Base-by-base conservation (phyloP, 2,329 filamentous ascomycete genomes). In the Ceratocystis destructans region DNA sequence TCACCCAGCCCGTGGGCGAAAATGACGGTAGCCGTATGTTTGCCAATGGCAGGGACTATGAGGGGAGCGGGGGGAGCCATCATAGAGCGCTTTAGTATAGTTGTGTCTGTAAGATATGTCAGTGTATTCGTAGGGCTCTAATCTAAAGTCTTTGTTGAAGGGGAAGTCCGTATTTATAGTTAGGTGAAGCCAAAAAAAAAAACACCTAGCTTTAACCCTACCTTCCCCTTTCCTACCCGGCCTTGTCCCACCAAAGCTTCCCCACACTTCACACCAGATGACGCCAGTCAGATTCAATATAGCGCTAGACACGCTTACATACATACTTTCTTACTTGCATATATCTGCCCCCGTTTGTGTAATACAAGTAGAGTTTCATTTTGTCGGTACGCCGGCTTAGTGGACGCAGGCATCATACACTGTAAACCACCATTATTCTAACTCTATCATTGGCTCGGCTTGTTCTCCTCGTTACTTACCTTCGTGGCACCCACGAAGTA, bases 1-100 rank as follows among this genome's bases (percentile, higher is more conserved):
- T 97, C 94, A 69, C 94, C 94, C 48, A 99, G 80, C 15, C 94
- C 94, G 75, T 99, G 94, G 64, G 89, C 82, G 76, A 96, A 91
- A 72, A 99, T 97, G 72, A 97, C 88, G 2, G 93, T 96, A 28
- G 91, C 91, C 46, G 94, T 96, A 77, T 97, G 94, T 73, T 84
- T 85, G 73, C 84, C 88, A 44, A 89, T 78, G 50, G 92, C 89
- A 33, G 90, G 89, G 68, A 96, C 86, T 22, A 94, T 81, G 65
- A 94, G 79, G 15, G 85, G 84, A 17, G 77, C 74, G 28, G 74
- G 65, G 50, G 74, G 7, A 10, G 63, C 8, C 64, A 66, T 66
- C 55, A 41, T n/a, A 7, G n/a, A 48, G 20, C n/a, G n/a, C 17
- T 7, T 3, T n/a, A 48, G 3, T 53, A 12, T 62, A 25, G 20